Evolutionary conservation across 108 stramenopile genomes (phyloP).

Genomic region (Cyclotella sp.): DNA sequence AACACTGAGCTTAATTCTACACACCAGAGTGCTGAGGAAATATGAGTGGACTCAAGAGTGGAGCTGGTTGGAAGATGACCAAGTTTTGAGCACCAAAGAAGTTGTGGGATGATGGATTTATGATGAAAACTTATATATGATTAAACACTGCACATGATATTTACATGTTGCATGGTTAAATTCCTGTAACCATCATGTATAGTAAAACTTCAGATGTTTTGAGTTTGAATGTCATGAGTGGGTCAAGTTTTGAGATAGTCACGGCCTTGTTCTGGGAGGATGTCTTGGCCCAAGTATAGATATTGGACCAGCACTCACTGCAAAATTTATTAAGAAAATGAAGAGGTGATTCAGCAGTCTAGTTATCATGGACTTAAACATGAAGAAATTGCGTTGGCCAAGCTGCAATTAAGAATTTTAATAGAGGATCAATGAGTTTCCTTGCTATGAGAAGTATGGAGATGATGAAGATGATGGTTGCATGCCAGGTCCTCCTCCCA

Average conservation of each 20-base stretch:
- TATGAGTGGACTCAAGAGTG: background rate
- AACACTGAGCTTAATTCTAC: too few relatives aligned
- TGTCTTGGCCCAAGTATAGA: too few relatives aligned
- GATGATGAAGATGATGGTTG: too few relatives aligned
- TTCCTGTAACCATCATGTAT: background rate
- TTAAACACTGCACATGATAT: background rate
- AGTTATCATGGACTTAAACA: too few relatives aligned
- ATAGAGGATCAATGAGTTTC: too few relatives aligned
- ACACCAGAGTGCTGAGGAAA: background rate
- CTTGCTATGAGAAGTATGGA: too few relatives aligned
- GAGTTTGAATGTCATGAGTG: background rate
- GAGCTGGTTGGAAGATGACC: background rate
- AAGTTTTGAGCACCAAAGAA: background rate
- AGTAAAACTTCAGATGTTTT: background rate
- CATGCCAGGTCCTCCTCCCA: too few relatives aligned
- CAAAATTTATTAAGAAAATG: too few relatives aligned
- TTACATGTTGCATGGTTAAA: background rate
- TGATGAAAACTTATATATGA: background rate
- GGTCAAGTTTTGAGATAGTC: background rate
- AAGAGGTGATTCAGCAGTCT: too few relatives aligned
- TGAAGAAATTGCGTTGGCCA: too few relatives aligned
- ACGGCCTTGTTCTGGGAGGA: background rate
- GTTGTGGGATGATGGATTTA: background rate
- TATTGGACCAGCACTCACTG: too few relatives aligned
- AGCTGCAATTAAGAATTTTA: too few relatives aligned